A percentile compares a stretch with the other conserved stretches of the same genome.
Evolutionary conservation across 2,329 filamentous ascomycete species (phyloP).

Genomic region (Sclerotinia subarctica): DNA sequence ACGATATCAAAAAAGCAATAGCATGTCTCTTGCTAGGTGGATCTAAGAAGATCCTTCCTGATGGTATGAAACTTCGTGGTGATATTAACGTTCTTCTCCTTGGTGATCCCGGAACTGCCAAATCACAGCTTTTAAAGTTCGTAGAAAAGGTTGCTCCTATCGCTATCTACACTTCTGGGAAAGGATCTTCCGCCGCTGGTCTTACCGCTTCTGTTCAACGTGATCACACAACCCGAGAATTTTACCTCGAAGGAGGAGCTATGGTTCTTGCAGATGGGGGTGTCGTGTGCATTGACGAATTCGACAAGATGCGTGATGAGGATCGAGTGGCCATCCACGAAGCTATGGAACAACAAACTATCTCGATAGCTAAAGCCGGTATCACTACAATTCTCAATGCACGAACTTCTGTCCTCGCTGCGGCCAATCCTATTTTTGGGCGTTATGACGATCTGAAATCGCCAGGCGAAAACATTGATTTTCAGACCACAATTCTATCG

Average conservation of each 20-base stretch:
- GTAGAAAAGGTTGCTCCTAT: constrained; percentile 95
- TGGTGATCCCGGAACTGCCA: constrained; percentile 96
- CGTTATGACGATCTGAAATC: constrained; percentile 98
- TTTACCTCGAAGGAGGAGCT: constrained; percentile 95
- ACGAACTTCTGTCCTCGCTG: constrained; percentile 88
- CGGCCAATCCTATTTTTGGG: constrained; percentile 95
- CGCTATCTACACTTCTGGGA: constrained; percentile 97
- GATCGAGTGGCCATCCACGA: constrained; percentile 98
- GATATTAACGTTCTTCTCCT: constrained; percentile 97
- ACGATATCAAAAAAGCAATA: constrained; percentile 96
- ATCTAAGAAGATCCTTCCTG: constrained; percentile 94
- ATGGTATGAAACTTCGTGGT: constrained; percentile 95
- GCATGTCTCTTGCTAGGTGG: constrained; percentile 89
- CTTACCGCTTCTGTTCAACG: constrained; percentile 94
- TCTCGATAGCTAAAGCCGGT: constrained; percentile 96
- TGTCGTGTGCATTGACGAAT: constrained; percentile 98
- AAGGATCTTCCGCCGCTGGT: constrained; percentile 96
- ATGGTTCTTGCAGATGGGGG: constrained; percentile 98
- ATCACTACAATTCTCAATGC: constrained; percentile 98
- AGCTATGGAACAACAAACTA: constrained; percentile 99
- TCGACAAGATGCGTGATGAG: constrained; percentile 99
- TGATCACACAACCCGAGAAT: constrained; percentile 87
- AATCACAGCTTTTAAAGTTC: constrained; percentile 95
- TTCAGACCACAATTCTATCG: constrained; percentile 95
- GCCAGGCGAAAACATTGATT: constrained; percentile 97